A percentile compares a stretch with the other conserved stretches of the same genome.
These are phyloP conservation scores for Puccinia coronata DNA, from an alignment of 1,284 basidiomycete species.

Conservation along the genomic window DNA sequence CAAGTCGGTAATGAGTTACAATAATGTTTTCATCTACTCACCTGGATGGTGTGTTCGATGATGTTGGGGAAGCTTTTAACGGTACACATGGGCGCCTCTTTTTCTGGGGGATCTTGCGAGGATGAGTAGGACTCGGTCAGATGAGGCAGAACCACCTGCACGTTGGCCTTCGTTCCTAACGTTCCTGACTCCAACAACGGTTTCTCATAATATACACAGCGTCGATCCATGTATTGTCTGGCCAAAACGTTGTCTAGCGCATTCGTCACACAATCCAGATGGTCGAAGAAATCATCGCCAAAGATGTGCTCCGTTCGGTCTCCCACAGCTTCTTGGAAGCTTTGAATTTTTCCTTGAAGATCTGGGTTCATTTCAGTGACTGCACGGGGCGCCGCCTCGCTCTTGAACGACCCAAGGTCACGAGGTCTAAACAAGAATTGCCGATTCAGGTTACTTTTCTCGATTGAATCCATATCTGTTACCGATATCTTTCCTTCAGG, in stretches of 20 bases:
- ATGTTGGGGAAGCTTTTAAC: slow-evolving; percentile 99
- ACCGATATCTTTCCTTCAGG: slow-evolving; percentile 83
- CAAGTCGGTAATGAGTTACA: neutral
- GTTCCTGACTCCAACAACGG: slow-evolving; percentile 96
- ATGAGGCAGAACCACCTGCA: slow-evolving; percentile 92
- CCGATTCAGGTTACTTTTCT: slow-evolving; percentile 97
- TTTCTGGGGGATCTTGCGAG: slow-evolving; percentile 98
- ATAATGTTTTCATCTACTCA: neutral
- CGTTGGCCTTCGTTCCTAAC: slow-evolving; percentile 97
- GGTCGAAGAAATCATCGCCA: slow-evolving; percentile 82
- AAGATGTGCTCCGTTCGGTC: slow-evolving; percentile 85
- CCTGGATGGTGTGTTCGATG: slow-evolving; percentile 90
- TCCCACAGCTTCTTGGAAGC: slow-evolving; percentile 92
- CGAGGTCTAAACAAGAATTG: slow-evolving; percentile 98
- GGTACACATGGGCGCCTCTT: slow-evolving; percentile 95
- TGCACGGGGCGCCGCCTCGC: slow-evolving; percentile 88
- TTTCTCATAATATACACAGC: slow-evolving; percentile 96
- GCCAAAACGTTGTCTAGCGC: slow-evolving; percentile 98
- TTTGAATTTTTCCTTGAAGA: slow-evolving; percentile 80
- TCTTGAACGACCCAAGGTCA: slow-evolving; percentile 97
- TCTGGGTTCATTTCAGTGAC: slow-evolving; percentile 97
- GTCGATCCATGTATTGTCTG: slow-evolving; percentile 94
- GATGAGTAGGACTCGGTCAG: slow-evolving; percentile 97
- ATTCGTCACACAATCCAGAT: slow-evolving; percentile 95
- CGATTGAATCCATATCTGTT: slow-evolving; percentile 97